Evolutionary conservation across 331 rosid species (phyloP).

Genomic region (Acacia concinna): DNA sequence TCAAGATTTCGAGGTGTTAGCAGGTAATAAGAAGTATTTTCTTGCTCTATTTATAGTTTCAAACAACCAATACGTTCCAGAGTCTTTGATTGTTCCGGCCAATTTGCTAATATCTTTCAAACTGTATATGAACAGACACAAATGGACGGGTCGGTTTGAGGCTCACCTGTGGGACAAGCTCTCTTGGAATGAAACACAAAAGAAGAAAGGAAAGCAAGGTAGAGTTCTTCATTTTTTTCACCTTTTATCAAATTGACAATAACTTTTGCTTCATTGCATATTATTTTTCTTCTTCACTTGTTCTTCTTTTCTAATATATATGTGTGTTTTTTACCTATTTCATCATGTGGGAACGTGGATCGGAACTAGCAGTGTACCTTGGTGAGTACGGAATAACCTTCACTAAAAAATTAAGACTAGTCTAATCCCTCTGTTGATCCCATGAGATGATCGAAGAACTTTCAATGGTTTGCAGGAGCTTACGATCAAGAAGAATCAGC

Average conservation of each 20-base stretch:
- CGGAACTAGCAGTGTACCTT: constrained; percentile 62
- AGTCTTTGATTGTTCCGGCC: not conserved
- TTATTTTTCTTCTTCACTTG: not conserved
- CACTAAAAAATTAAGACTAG: not conserved
- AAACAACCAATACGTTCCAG: not conserved
- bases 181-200: constrained; percentile 82
- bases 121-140: constrained; percentile 50
- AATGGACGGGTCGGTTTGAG: constrained; percentile 84
- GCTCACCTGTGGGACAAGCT: constrained; percentile 89
- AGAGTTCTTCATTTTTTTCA: not conserved
- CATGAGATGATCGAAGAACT: not conserved
- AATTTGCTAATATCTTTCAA: constrained; percentile 6
- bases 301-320: constrained; percentile 13
- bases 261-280: not conserved
- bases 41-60: not conserved
- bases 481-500: constrained; percentile 75
- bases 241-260: not conserved
- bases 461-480: constrained; percentile 47
- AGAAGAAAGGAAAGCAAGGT: constrained; percentile 91
- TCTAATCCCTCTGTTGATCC: not conserved
- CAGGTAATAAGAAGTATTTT: constrained; percentile 37
- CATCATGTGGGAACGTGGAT: constrained; percentile 25
- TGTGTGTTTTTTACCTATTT: constrained; percentile 8
- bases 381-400: constrained; percentile 60
- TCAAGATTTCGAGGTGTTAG: constrained; percentile 78